phyloP scores from a whole-genome alignment of 1,139 yeast genomes.

The Hansenula anomala region DNA sequence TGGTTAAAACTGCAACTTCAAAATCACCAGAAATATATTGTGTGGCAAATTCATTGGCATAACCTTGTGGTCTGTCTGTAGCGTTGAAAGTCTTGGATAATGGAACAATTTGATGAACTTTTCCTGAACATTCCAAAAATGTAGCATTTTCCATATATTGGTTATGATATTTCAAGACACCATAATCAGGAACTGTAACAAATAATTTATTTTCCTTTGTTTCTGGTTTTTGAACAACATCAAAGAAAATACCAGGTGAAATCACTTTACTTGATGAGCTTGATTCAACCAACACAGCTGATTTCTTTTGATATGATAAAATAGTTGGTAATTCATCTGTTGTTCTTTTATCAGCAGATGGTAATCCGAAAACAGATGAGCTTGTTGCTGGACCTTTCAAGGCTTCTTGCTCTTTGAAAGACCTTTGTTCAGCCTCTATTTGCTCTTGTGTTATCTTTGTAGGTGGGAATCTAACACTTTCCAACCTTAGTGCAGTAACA shows the following conservation, averaged over 20 bases:
- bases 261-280: conserved; percentile 46
- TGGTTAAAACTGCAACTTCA: conserved; percentile 78
- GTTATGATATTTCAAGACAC: conserved; percentile 66
- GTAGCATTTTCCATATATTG: conserved; percentile 81
- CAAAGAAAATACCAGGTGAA: conserved; percentile 80
- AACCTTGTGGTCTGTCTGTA: conserved; percentile 69
- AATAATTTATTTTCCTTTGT: conserved; percentile 41
- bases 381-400: conserved; percentile 20
- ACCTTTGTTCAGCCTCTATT: conserved; percentile 38
- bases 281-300: conserved; percentile 35
- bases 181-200: conserved; percentile 80
- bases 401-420: conserved; percentile 33
- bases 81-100: conserved; percentile 70
- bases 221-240: conserved; percentile 33
- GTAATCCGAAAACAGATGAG: conserved; percentile 15
- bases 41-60: conserved; percentile 77
- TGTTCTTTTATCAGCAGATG: background rate
- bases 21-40: conserved; percentile 65
- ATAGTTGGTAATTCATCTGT: conserved; percentile 21
- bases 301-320: conserved; percentile 35
- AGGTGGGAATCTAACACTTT: conserved; percentile 69
- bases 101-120: conserved; percentile 71
- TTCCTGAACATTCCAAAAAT: conserved; percentile 55
- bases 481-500: conserved; percentile 42
- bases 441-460: conserved; percentile 57